Conservation (phyloP, 2,329 filamentous ascomycete species). For the Paraconiothyrium sp. region DNA sequence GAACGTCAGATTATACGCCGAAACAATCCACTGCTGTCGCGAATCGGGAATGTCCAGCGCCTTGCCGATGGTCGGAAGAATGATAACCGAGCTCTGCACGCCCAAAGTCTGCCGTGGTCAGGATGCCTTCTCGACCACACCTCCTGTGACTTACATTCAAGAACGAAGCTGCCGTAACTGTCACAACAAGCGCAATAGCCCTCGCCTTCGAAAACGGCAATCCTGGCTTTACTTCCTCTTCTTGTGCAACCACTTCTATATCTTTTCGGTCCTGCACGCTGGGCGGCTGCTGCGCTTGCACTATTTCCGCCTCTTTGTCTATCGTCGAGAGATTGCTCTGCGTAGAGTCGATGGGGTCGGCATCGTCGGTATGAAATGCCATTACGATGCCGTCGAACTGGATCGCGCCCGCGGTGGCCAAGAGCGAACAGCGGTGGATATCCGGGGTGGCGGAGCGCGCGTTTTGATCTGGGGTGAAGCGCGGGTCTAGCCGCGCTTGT, state of each 20-base stretch:
- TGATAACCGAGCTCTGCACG: constrained; percentile 68
- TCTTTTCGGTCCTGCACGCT: constrained; percentile 17
- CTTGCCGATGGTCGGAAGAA: constrained; percentile 68
- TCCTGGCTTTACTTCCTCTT: constrained; percentile 11
- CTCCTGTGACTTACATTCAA: constrained; percentile 39
- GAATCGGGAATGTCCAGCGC: constrained; percentile 66
- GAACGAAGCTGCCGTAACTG: constrained; percentile 41
- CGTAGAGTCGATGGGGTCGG: background rate
- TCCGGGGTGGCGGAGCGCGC: constrained; percentile 4
- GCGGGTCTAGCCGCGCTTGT: constrained; percentile 2
- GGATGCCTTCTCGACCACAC: background rate
- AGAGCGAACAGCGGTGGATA: background rate
- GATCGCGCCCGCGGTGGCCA: background rate
- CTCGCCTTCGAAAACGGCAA: constrained; percentile 43
- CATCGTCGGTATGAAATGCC: constrained; percentile 2
- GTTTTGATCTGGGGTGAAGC: constrained; percentile 1
- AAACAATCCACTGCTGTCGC: constrained; percentile 73
- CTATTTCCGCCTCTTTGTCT: constrained; percentile 18
- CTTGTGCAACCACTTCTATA: constrained; percentile 16
- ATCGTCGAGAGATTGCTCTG: background rate
- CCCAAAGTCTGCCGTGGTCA: constrained; percentile 60
- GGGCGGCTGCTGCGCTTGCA: constrained; percentile 21
- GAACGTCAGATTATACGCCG: constrained; percentile 71
- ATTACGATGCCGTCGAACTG: background rate
- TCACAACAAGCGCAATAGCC: constrained; percentile 41